Evolutionary conservation across 345 rosid species (phyloP), one percentile per base, ranked within the genome.

Genomic region (Eucalyptus erythrocorys): DNA sequence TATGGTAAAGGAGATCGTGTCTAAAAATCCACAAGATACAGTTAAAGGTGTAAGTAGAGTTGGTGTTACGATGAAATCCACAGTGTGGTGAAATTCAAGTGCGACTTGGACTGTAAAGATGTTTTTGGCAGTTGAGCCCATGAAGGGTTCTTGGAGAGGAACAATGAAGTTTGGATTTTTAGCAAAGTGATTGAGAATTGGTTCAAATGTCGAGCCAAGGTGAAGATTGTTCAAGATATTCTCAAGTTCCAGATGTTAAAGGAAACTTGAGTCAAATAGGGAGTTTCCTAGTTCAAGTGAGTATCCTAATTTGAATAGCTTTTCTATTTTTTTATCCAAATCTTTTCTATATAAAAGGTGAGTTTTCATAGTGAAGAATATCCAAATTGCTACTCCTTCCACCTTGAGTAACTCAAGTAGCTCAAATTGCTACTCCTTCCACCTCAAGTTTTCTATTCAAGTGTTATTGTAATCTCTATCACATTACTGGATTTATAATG

Each of bases 201-300:
- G n/a, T 14, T 59, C 66, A 5, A 59, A 59, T 13, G 1, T 5
- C 2, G n/a, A 59, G 32, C 2, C 14, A 27, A 59, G 32, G n/a
- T 26, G n/a, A 4, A 59, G 32, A 64, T 64, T 61, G 4, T 66
- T 66, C 5, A n/a, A 66, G 40, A 66, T 4, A n/a, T 4, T 15
- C 40, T n/a, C 3, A 6, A 66, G 5, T 16, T 66, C 27, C 3
- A 59, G 15, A 59, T 1, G 11, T 21, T 66, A 3, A 66, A n/a
- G 40, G 6, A 66, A 66, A 66, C 11, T 66, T 14, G 21, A 66
- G 3, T 32, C 5, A 66, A 64, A 32, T 66, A 66, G 40, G 40
- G 37, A 32, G 40, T n/a, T 6, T n/a, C 6, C 21, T 32, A 1
- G 5, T 32, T n/a, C 1, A 1, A n/a, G 21, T 66, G 37, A 1